Base-by-base conservation (phyloP, 768 basidiomycete species). In the Paxillus involutus region DNA sequence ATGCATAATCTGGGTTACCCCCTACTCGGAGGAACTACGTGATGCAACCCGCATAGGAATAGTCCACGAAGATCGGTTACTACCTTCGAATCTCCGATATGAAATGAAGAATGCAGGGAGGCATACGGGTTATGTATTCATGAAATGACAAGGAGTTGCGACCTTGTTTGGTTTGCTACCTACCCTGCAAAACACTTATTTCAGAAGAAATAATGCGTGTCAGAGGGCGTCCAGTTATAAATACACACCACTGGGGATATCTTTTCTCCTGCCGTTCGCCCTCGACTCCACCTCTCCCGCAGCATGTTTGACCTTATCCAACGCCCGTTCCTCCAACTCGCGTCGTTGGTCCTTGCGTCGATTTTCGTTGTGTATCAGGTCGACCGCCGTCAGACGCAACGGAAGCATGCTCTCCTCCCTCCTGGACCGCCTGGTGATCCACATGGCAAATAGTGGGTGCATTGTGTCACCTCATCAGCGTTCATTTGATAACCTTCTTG, bases 371-470 rank as follows among this genome's bases (percentile, higher is more conserved):
- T 32, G 14, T 61, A 59, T 41, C 42, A 59, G 2, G 17, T 64
- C 12, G 36, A 55, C 16, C 46, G 19, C 29, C 46, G 32, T 35
- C 51, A 51, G 14, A 44, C 42, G 11, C 48, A 6, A 17, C 45
- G 24, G 11, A 64, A 57, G 6, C 32, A 62, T 39, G 48, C 55
- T 0, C 55, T 59, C 2, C 53, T 64, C 4, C 63, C 63, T 32
- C 63, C 63, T 1, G 63, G 63, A 6, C 63, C 63, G 2, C 42
- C 59, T 30, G 63, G 57, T 17, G 59, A 59, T 1, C 63, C 63
- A 5, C 63, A 64, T 29, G 59, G 19, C 1, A 60, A 57, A 24
- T 59, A 64, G 63, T 64, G 13, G 17, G 63, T 61, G 13, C 10
- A 37, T 3, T 0, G 4, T 1, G 13, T 12, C 7, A 16, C 4